These are phyloP conservation scores for Arthroderma sp. DNA, from an alignment of 2,329 filamentous ascomycete genomes.

Conservation along the genomic window DNA sequence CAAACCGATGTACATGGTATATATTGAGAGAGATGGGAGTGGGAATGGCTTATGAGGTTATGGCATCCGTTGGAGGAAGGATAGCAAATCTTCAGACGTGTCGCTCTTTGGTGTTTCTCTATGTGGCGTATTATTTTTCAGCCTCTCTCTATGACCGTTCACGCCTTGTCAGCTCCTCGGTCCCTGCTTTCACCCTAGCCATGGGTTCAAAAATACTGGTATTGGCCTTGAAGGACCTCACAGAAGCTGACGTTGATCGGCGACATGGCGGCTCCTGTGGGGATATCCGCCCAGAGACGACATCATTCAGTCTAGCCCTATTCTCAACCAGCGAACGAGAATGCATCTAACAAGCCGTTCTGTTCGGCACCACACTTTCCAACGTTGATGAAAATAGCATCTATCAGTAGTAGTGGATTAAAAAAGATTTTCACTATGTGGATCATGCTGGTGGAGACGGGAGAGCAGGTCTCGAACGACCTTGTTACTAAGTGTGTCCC, in stretches of 20 bases:
- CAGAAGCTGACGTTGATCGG: background rate
- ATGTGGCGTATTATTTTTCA: background rate
- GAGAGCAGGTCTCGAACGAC: too few species aligned
- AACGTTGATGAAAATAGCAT: conserved; percentile 13
- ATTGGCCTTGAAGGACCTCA: conserved; percentile 6
- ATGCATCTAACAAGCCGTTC: conserved; percentile 9
- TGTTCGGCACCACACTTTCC: conserved; percentile 16
- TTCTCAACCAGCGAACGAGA: conserved; percentile 13
- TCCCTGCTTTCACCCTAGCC: conserved; percentile 11
- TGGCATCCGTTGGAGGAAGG: too few species aligned
- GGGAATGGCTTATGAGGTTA: too few species aligned
- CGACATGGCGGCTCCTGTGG: conserved; percentile 8
- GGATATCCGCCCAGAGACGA: conserved; percentile 10
- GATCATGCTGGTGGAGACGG: conserved; percentile 12
- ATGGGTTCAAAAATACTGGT: conserved; percentile 5
- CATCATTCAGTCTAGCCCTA: conserved; percentile 14
- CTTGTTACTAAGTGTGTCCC: too few species aligned
- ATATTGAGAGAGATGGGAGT: background rate
- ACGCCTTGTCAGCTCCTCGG: conserved; percentile 15
- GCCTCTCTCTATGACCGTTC: conserved; percentile 5
- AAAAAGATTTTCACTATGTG: conserved; percentile 28
- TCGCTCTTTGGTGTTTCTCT: background rate
- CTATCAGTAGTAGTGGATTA: conserved; percentile 22
- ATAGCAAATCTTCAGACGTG: background rate
- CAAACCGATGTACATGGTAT: background rate